Conservation (phyloP, 2,329 filamentous ascomycete genomes). For the Ampelomyces quisqualis region DNA sequence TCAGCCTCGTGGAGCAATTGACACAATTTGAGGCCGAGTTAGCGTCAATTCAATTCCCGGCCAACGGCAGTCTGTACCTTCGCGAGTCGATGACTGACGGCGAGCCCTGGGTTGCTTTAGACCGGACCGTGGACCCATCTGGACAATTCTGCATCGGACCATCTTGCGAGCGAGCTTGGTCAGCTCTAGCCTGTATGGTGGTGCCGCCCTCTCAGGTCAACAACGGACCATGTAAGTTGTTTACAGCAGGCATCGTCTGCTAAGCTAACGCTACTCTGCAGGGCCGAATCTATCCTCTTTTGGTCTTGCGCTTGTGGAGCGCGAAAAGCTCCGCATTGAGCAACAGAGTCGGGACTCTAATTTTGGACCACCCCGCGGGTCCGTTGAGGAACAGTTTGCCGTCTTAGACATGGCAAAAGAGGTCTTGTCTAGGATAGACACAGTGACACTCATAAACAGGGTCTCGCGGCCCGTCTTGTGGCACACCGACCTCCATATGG, state of each 20-base stretch:
- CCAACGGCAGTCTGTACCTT: conserved; percentile 39
- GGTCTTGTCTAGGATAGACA: conserved; percentile 12
- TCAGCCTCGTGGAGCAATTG: conserved; percentile 31
- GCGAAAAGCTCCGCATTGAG: conserved; percentile 15
- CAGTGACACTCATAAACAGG: conserved; percentile 4
- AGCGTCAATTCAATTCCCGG: conserved; percentile 25
- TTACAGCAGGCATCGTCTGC: neutral
- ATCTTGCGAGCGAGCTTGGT: conserved; percentile 19
- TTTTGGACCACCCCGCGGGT: conserved; percentile 11
- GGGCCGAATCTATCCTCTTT: conserved; percentile 21
- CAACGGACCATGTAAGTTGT: conserved; percentile 16
- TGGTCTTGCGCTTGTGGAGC: conserved; percentile 20
- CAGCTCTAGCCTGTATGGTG: conserved; percentile 1
- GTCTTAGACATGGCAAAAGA: conserved; percentile 14
- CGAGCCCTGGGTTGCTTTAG: conserved; percentile 9
- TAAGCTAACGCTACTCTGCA: conserved; percentile 11
- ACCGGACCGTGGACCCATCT: conserved; percentile 8
- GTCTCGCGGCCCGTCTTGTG: conserved; percentile 14
- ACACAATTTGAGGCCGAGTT: conserved; percentile 26
- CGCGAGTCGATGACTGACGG: conserved; percentile 10
- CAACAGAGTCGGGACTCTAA: neutral
- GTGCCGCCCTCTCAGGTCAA: conserved; percentile 7
- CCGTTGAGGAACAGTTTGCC: conserved; percentile 15
- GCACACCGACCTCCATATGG: conserved; percentile 45
- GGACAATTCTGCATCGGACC: conserved; percentile 22